Percentiles rank a stretch among this genome's conserved stretches.
Conservation (phyloP, 805 yeast genomes). For the Teunomyces stri region DNA sequence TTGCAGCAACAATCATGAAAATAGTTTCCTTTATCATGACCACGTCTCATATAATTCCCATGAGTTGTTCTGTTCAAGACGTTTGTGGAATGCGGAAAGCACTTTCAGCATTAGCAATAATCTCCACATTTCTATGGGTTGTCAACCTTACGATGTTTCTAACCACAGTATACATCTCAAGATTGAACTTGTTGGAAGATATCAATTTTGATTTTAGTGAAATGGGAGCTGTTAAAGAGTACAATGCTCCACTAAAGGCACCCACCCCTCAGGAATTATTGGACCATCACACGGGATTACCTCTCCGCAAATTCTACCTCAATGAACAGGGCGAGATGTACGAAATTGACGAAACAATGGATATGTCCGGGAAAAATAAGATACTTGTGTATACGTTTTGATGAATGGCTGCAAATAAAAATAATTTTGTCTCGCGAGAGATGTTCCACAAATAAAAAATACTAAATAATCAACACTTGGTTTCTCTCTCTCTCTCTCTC, state of each 20-base stretch:
- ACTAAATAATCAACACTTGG: no score
- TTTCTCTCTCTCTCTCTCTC: no score
- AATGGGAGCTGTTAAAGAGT: conserved; percentile 8
- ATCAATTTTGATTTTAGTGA: conserved; percentile 31
- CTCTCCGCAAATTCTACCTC: conserved; percentile 25
- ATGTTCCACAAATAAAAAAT: neutral
- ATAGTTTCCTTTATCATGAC: conserved; percentile 34
- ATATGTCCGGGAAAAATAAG: conserved; percentile 21
- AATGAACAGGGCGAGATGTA: conserved; percentile 32
- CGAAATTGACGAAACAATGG: conserved; percentile 16
- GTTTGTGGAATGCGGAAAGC: conserved; percentile 35
- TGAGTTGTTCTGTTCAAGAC: conserved; percentile 15
- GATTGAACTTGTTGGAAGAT: conserved; percentile 31
- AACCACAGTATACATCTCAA: conserved; percentile 38
- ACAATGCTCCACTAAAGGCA: conserved; percentile 2
- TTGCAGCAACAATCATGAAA: conserved; percentile 31
- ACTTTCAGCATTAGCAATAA: conserved; percentile 34
- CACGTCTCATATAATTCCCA: conserved; percentile 25
- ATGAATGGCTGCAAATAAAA: conserved; percentile 1
- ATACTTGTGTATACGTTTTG: conserved; percentile 30
- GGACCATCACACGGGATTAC: conserved; percentile 14
- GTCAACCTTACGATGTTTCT: conserved; percentile 34
- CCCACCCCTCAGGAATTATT: neutral
- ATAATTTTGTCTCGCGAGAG: neutral
- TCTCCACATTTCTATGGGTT: conserved; percentile 40